Conservation (phyloP, 805 yeast species). For the Candida sphagnicola region DNA sequence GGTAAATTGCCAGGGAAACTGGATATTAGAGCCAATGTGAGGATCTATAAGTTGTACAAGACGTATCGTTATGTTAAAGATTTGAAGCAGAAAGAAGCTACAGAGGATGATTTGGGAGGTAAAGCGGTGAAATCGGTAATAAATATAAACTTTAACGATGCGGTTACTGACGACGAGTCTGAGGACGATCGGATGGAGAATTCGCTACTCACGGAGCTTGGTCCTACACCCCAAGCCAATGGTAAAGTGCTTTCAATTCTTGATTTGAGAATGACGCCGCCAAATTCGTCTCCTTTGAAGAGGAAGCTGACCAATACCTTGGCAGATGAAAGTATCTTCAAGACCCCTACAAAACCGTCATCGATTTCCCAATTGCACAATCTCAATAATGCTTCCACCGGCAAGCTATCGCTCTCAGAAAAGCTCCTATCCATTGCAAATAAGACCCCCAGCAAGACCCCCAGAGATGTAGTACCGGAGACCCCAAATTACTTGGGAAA, state of each 20-base stretch:
- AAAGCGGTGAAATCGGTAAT: constrained; percentile 1
- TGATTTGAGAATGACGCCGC: constrained; percentile 48
- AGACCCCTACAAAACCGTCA: constrained; percentile 31
- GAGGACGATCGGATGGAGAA: constrained; percentile 5
- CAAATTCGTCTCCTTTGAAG: constrained; percentile 39
- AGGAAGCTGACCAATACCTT: constrained; percentile 6
- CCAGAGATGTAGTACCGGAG: background rate
- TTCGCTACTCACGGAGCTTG: constrained; percentile 43
- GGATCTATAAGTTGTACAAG: constrained; percentile 26
- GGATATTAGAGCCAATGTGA: constrained; percentile 29
- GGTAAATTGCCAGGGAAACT: constrained; percentile 28
- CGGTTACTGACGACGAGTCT: constrained; percentile 8
- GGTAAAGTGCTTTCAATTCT: constrained; percentile 75
- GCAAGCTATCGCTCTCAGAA: background rate
- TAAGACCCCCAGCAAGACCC: constrained; percentile 3
- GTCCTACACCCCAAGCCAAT: constrained; percentile 84
- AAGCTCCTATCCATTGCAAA: constrained; percentile 1
- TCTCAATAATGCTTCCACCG: constrained; percentile 6
- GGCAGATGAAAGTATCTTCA: constrained; percentile 15
- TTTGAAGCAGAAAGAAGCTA: background rate
- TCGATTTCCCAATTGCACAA: constrained; percentile 1
- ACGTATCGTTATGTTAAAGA: constrained; percentile 2
- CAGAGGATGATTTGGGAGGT: background rate
- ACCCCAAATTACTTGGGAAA: constrained; percentile 3
- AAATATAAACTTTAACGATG: constrained; percentile 10